phyloP scores from a whole-genome alignment of 2,329 filamentous ascomycete genomes.

The Sclerotinia subarctica region DNA sequence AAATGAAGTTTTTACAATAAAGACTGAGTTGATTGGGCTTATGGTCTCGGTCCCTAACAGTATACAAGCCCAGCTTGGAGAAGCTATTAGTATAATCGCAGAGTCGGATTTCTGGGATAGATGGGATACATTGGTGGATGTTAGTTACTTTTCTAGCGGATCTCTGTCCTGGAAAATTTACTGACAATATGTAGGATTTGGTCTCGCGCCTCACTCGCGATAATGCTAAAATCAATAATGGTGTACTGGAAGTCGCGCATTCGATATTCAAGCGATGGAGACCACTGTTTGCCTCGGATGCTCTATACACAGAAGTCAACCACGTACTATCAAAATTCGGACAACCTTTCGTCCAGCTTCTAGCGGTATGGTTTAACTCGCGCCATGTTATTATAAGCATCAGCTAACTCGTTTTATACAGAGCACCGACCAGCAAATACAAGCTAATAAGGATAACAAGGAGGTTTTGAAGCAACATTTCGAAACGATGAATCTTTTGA shows the following conservation, averaged over 20 bases:
- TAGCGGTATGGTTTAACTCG: constrained; percentile 55
- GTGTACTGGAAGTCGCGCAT: constrained; percentile 94
- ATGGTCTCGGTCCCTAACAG: constrained; percentile 90
- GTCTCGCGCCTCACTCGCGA: constrained; percentile 80
- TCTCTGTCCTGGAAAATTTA: constrained; percentile 3
- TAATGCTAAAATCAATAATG: constrained; percentile 83
- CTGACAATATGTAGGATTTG: constrained; percentile 60
- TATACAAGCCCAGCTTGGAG: constrained; percentile 90
- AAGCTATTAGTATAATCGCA: constrained; percentile 94
- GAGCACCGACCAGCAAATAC: constrained; percentile 68
- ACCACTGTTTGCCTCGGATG: constrained; percentile 88
- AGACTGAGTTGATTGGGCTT: constrained; percentile 88
- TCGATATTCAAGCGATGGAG: constrained; percentile 97
- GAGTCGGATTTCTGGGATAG: constrained; percentile 96
- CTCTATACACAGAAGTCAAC: constrained; percentile 91
- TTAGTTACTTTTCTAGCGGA: constrained; percentile 41
- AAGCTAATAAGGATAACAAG: constrained; percentile 72
- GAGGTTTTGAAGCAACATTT: constrained; percentile 73
- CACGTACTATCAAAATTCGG: constrained; percentile 88
- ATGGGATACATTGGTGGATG: constrained; percentile 93
- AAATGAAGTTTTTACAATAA: constrained; percentile 85
- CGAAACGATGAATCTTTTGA: constrained; percentile 78
- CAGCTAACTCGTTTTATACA: constrained; percentile 36
- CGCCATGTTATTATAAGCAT: not conserved
- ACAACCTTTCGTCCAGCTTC: constrained; percentile 74